phyloP scores from a whole-genome alignment of 1,139 yeast species.

The Diutina siamensis region DNA sequence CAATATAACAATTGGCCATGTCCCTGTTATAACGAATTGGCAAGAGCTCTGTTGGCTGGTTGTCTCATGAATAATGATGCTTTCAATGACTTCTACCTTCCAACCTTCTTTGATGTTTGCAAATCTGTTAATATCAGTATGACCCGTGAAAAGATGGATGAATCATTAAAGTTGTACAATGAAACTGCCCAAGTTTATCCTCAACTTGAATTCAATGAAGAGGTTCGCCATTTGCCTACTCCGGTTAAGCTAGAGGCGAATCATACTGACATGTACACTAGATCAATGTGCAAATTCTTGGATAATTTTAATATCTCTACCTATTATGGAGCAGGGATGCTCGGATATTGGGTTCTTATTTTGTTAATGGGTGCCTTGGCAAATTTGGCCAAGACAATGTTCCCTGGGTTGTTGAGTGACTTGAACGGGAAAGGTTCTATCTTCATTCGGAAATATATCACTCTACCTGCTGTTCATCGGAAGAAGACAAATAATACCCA shows the following conservation, averaged over 20 bases:
- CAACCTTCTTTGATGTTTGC: not conserved
- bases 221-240: not conserved
- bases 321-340: slow-evolving; percentile 4
- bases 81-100: not conserved
- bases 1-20: not conserved
- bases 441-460: not conserved
- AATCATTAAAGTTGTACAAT: not conserved
- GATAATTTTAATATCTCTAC: slow-evolving; percentile 1
- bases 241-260: not conserved
- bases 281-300: slow-evolving; percentile 1
- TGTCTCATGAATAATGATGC: not conserved
- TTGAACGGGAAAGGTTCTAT: not conserved
- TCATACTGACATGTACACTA: not conserved
- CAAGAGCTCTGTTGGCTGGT: not conserved
- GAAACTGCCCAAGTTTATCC: not conserved
- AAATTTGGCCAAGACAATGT: not conserved
- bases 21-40: not conserved
- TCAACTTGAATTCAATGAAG: not conserved
- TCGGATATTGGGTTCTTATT: slow-evolving; percentile 3
- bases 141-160: not conserved
- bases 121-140: not conserved
- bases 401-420: not conserved
- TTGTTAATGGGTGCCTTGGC: not conserved
- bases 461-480: not conserved
- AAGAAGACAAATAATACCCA: slow-evolving; percentile 1